Evolutionary conservation across 108 stramenopile genomes (phyloP).

Genomic region (Fragilaria crotonensis): DNA sequence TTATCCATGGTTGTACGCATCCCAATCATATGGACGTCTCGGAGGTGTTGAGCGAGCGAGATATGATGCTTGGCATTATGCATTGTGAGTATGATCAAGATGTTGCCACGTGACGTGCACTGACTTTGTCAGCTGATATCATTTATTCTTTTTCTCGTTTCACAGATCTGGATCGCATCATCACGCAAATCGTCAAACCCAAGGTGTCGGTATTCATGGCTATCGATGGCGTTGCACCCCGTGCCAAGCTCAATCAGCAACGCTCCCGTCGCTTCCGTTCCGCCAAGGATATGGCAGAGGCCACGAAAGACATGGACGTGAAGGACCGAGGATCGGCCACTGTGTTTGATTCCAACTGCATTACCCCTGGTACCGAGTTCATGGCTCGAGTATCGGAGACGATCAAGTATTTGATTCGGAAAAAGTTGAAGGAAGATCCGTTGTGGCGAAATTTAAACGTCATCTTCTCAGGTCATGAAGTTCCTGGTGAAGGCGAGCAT

Average conservation of each 20-base stretch:
- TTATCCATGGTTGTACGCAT: conserved; percentile 98
- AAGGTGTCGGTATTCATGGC: conserved; percentile 95
- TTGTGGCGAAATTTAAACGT: conserved; percentile 86
- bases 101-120: neutral
- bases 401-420: conserved; percentile 89
- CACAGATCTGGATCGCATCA: conserved; percentile 85
- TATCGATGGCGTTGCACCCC: conserved; percentile 95
- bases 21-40: conserved; percentile 79
- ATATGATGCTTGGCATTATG: conserved; percentile 97
- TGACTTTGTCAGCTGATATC: neutral
- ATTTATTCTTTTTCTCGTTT: neutral
- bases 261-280: conserved; percentile 91
- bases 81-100: conserved; percentile 49
- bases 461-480: conserved; percentile 95
- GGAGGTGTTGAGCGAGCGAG: conserved; percentile 82
- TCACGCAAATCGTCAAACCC: conserved; percentile 93
- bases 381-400: conserved; percentile 81
- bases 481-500: conserved; percentile 99
- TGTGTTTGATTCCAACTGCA: conserved; percentile 97
- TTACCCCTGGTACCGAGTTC: conserved; percentile 99
- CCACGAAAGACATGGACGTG: conserved; percentile 46
- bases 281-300: conserved; percentile 89
- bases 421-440: conserved; percentile 95
- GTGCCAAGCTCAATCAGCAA: conserved; percentile 99
- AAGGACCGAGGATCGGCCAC: conserved; percentile 4